Conservation (phyloP, 1,284 basidiomycete species). For the Tylopilus sp. region DNA sequence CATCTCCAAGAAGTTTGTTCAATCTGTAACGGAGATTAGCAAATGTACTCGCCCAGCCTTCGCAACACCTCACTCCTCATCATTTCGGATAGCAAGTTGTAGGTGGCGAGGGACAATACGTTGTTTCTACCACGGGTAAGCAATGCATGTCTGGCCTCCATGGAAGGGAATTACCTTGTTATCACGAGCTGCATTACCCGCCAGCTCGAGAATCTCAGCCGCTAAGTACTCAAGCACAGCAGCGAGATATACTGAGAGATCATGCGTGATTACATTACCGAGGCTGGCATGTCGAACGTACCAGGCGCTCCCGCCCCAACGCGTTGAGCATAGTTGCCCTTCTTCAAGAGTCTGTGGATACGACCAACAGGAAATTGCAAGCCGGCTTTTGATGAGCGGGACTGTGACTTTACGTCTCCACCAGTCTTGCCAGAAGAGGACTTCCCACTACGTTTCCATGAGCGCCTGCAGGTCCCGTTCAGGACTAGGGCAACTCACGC, state of each 20-base stretch:
- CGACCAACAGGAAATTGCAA: slow-evolving; percentile 86
- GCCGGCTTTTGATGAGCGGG: slow-evolving; percentile 76
- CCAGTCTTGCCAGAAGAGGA: slow-evolving; percentile 54
- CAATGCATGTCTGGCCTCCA: too few relatives aligned
- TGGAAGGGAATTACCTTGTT: slow-evolving; percentile 43
- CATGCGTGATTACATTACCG: not conserved
- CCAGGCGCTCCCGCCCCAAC: slow-evolving; percentile 71
- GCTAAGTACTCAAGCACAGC: slow-evolving; percentile 82
- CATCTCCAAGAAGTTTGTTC: slow-evolving; percentile 70
- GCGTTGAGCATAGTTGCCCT: slow-evolving; percentile 74
- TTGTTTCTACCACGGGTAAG: slow-evolving; percentile 45
- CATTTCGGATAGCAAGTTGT: slow-evolving; percentile 82
- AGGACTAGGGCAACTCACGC: slow-evolving; percentile 34
- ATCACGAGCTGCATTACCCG: slow-evolving; percentile 76
- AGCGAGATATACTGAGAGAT: slow-evolving; percentile 71
- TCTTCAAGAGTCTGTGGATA: slow-evolving; percentile 82
- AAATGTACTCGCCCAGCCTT: not conserved
- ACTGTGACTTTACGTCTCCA: slow-evolving; percentile 49
- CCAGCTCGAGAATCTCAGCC: slow-evolving; percentile 86
- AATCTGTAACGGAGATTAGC: slow-evolving; percentile 38
- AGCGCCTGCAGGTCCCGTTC: not conserved
- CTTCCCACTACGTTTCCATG: slow-evolving; percentile 43
- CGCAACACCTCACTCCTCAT: slow-evolving; percentile 57
- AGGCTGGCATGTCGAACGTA: slow-evolving; percentile 35
- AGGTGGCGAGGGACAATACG: slow-evolving; percentile 84